Evolutionary conservation across 768 basidiomycete genomes (phyloP).

Genomic region (Amanita molliuscula): DNA sequence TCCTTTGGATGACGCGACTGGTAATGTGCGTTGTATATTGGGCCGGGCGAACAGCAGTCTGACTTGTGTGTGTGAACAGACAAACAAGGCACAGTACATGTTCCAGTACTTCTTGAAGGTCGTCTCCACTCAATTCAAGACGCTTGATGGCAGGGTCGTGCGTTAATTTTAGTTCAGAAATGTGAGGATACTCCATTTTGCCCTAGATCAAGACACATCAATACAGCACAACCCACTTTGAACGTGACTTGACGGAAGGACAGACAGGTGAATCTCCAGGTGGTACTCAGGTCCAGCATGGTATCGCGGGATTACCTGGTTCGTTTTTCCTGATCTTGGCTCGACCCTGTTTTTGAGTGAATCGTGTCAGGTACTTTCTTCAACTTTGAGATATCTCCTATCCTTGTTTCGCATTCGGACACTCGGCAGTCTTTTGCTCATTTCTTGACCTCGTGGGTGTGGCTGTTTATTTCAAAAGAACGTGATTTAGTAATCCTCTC

Average conservation of each 20-base stretch:
- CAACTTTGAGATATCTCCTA: constrained; percentile 96
- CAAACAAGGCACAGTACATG: constrained; percentile 78
- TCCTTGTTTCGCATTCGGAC: constrained; percentile 87
- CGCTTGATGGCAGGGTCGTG: constrained; percentile 64
- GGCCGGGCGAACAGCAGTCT: neutral
- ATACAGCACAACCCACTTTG: constrained; percentile 94
- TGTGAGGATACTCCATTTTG: neutral
- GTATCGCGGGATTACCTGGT: constrained; percentile 61
- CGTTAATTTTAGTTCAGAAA: constrained; percentile 14
- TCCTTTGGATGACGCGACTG: constrained; percentile 64
- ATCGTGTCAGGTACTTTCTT: constrained; percentile 59
- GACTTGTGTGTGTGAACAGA: constrained; percentile 28
- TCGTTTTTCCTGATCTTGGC: neutral
- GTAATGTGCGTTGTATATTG: constrained; percentile 30
- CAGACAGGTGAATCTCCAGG: constrained; percentile 43
- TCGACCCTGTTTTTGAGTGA: neutral
- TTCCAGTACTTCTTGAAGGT: constrained; percentile 99
- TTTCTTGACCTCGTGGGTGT: constrained; percentile 88
- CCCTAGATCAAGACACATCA: constrained; percentile 78
- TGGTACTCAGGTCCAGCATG: constrained; percentile 69
- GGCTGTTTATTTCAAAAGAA: neutral
- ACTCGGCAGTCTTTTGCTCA: constrained; percentile 93
- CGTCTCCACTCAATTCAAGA: constrained; percentile 88
- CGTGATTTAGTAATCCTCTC: neutral
- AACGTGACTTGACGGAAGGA: constrained; percentile 75